phyloP scores from a whole-genome alignment of 1,139 yeast species.

The Sugiyamaella xylanicola region DNA sequence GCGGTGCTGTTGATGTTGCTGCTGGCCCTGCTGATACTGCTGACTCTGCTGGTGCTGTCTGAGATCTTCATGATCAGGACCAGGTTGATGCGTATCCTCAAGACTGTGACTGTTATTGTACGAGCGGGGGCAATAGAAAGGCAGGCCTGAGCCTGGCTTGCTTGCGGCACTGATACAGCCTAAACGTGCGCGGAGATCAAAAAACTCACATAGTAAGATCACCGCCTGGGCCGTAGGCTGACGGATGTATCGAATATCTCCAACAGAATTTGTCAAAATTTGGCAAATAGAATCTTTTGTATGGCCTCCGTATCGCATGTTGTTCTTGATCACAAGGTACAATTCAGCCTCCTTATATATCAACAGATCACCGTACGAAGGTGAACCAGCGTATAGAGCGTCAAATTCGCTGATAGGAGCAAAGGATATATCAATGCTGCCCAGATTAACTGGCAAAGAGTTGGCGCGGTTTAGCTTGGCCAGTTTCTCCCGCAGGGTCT shows the following conservation, averaged over 20 bases:
- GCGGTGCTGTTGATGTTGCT: too few species aligned
- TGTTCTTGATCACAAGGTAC: conserved; percentile 2
- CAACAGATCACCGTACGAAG: not conserved
- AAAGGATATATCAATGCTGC: not conserved
- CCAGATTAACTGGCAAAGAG: not conserved
- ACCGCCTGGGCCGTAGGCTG: conserved; percentile 20
- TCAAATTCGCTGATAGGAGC: not conserved
- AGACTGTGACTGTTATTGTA: not conserved
- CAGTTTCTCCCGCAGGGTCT: conserved; percentile 13
- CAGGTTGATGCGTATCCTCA: too few species aligned
- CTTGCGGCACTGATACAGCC: conserved; percentile 11
- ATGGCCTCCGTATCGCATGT: not conserved
- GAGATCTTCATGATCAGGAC: too few species aligned
- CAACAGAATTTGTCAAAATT: conserved; percentile 1
- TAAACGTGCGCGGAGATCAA: conserved; percentile 42
- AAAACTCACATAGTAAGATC: conserved; percentile 41
- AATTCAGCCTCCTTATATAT: not conserved
- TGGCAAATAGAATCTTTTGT: not conserved
- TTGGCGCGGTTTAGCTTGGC: not conserved
- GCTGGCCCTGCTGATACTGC: too few species aligned
- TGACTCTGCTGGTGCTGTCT: too few species aligned
- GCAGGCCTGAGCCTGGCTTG: not conserved
- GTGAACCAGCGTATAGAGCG: not conserved
- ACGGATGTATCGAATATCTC: conserved; percentile 5
- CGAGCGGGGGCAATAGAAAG: not conserved